Base-by-base conservation (phyloP, 495 filamentous ascomycete species). In the Corynascus novoguineensis region DNA sequence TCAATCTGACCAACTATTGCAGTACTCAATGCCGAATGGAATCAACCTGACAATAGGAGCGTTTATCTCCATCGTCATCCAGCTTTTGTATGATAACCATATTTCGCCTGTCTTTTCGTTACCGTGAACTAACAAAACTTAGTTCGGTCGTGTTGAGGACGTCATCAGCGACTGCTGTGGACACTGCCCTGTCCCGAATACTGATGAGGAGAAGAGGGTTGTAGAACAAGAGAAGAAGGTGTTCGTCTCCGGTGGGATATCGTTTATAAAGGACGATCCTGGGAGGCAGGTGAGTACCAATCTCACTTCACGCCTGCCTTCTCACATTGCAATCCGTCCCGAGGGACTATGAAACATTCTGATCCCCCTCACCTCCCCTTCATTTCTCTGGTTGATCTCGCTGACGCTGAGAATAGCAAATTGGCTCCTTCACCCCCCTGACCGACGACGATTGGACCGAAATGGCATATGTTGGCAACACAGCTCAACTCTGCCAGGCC, bases 11-110 rank as follows among this genome's bases (percentile, higher is more conserved):
- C n/a, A 19, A 0, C 3, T 22, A 4, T 25, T 5, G 25, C 44
- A 75, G 72, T 92, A 15, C 78, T 93, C 10, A 93, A 93, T 60
- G 87, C 88, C 0, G 86, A 93, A 63, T 93, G 88, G 88, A 93
- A 92, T 60, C 80, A 84, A 59, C 76, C 76, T 0, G 81, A 88
- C 17, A 81, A 88, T 28, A 78, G 89, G 17, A 72, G 81, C 37
- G 84, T 90, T 3, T 81, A 86, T 58, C 76, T 93, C 5, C 89
- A 93, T 68, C 81, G 89, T 3, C 89, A 93, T 62, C 89, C 89
- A 12, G 86, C 83, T 37, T 90, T 82, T 57, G 72, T 75, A 61
- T 64, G 71, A 64, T 17, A 8, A 21, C 1, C 9, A 2, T 32
- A 12, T 6, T 17, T 27, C 3, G 24, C 51, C 40, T 37, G n/a